Percentiles rank a stretch among this genome's conserved stretches.
phyloP scores from a whole-genome alignment of 805 yeast species.

The Lipomyces oligophaga region DNA sequence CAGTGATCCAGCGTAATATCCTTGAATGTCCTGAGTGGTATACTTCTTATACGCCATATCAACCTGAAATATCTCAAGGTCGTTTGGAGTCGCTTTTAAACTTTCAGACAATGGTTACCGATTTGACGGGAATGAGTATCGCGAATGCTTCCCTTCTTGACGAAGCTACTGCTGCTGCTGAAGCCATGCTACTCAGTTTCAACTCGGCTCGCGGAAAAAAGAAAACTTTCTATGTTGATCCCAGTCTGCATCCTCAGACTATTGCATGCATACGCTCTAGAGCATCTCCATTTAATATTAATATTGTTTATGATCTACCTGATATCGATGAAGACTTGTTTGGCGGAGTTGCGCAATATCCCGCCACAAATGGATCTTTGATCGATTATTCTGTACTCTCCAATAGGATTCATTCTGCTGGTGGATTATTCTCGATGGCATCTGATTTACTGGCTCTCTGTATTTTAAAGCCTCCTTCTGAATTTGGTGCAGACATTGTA shows the following conservation, averaged over 20 bases:
- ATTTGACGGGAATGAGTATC: slow-evolving; percentile 88
- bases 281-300: slow-evolving; percentile 68
- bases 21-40: slow-evolving; percentile 97
- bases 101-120: slow-evolving; percentile 87
- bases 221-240: slow-evolving; percentile 65
- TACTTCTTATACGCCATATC: slow-evolving; percentile 97
- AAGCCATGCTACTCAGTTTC: slow-evolving; percentile 85
- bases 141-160: slow-evolving; percentile 93
- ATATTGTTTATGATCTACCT: slow-evolving; percentile 53
- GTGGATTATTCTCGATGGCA: slow-evolving; percentile 80
- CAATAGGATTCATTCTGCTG: slow-evolving; percentile 61
- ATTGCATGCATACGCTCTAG: slow-evolving; percentile 72
- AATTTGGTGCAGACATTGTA: slow-evolving; percentile 88
- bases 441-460: slow-evolving; percentile 89
- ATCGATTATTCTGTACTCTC: slow-evolving; percentile 53
- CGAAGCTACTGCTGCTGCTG: slow-evolving; percentile 97
- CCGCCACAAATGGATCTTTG: slow-evolving; percentile 77
- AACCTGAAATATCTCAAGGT: slow-evolving; percentile 97
- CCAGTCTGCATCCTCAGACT: slow-evolving; percentile 79
- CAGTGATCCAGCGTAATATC: slow-evolving; percentile 87
- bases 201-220: slow-evolving; percentile 63
- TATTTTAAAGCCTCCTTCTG: slow-evolving; percentile 74
- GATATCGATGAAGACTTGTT: slow-evolving; percentile 47
- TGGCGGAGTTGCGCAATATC: slow-evolving; percentile 88
- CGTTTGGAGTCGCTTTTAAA: slow-evolving; percentile 85